Conservation (phyloP, 2,329 filamentous ascomycete species). For the Xylariaceae sp. region DNA sequence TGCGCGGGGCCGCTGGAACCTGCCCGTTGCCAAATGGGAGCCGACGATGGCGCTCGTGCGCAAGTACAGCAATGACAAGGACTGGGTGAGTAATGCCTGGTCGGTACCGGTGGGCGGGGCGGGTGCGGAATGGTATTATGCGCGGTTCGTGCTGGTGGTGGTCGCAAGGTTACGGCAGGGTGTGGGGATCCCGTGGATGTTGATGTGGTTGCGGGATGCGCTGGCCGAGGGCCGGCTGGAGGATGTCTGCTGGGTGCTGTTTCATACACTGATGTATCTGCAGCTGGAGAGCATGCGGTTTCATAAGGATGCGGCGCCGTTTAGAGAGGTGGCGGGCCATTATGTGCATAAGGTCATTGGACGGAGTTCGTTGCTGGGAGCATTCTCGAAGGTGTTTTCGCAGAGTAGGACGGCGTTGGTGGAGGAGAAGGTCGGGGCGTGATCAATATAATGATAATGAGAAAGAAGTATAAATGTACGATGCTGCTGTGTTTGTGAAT, state of each 20-base stretch:
- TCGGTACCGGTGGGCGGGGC: slow-evolving; percentile 3
- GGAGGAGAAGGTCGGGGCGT: neutral
- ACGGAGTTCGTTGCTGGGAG: neutral
- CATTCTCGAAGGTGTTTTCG: neutral
- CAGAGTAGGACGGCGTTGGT: neutral
- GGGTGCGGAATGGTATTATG: slow-evolving; percentile 21
- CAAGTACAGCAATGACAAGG: neutral
- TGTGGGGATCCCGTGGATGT: neutral
- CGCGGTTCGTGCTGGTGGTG: slow-evolving; percentile 20
- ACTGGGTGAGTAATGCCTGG: neutral
- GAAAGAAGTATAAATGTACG: no score
- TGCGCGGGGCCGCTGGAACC: slow-evolving; percentile 13
- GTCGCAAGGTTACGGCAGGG: neutral
- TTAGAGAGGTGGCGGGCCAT: neutral
- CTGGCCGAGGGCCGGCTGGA: neutral
- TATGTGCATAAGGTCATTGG: slow-evolving; percentile 4
- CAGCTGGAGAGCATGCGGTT: slow-evolving; percentile 25
- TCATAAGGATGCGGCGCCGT: slow-evolving; percentile 3
- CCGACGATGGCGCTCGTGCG: slow-evolving; percentile 9
- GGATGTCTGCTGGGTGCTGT: slow-evolving; percentile 24
- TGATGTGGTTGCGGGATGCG: slow-evolving; percentile 21
- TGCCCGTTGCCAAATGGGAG: slow-evolving; percentile 19
- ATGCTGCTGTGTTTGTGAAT: no score
- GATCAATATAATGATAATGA: neutral
- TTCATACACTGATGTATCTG: slow-evolving; percentile 25